Evolutionary conservation across 2,329 filamentous ascomycete genomes (phyloP).

Genomic region (Talaromyces rugulosus): DNA sequence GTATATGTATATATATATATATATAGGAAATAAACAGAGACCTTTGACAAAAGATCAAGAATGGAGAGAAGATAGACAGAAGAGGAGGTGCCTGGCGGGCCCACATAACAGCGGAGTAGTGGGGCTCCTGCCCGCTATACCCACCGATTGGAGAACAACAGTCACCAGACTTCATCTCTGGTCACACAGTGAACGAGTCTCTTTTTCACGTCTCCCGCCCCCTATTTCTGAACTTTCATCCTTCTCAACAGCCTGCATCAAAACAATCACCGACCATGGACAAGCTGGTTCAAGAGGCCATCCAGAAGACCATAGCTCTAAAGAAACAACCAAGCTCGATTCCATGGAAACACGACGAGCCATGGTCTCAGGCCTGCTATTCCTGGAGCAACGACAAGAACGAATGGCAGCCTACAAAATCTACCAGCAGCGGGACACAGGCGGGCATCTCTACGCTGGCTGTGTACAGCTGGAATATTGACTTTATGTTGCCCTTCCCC

Average conservation of each 20-base stretch:
- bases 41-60: too few relatives aligned
- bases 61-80: too few relatives aligned
- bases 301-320: not conserved
- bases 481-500: slow-evolving; percentile 38
- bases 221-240: too few relatives aligned
- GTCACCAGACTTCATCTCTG: too few relatives aligned
- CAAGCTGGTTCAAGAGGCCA: not conserved
- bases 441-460: not conserved
- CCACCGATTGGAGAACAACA: too few relatives aligned
- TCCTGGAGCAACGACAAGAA: slow-evolving; percentile 12
- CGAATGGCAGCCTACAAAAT: slow-evolving; percentile 12
- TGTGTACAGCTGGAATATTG: slow-evolving; percentile 43
- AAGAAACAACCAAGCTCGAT: not conserved
- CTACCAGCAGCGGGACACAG: not conserved
- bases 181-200: too few relatives aligned
- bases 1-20: too few relatives aligned
- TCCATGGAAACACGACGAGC: slow-evolving; percentile 19
- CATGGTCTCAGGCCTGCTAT: slow-evolving; percentile 19
- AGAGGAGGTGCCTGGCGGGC: too few relatives aligned
- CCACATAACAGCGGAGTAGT: too few relatives aligned
- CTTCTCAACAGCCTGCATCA: not conserved
- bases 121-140: too few relatives aligned
- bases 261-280: not conserved
- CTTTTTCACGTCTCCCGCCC: too few relatives aligned
- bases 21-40: too few relatives aligned